These are phyloP conservation scores for Mycena sanguinolenta DNA, from an alignment of 768 basidiomycete genomes.

Conservation along the genomic window DNA sequence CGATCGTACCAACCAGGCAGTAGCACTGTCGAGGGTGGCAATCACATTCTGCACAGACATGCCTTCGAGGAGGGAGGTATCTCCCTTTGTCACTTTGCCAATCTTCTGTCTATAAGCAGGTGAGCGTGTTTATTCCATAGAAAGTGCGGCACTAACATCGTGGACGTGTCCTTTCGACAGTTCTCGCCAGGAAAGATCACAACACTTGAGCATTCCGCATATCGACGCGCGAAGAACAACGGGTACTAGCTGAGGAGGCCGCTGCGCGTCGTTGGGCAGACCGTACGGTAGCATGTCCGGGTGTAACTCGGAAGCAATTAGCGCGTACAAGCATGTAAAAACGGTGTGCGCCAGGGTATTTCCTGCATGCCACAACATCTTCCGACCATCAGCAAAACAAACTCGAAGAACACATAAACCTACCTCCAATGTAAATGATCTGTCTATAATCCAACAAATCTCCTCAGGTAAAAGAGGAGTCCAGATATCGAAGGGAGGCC, in stretches of 20 bases:
- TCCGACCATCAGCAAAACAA: slow-evolving; percentile 17
- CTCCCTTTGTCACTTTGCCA: slow-evolving; percentile 93
- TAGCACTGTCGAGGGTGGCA: slow-evolving; percentile 70
- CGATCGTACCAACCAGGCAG: slow-evolving; percentile 67
- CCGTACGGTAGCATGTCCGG: slow-evolving; percentile 59
- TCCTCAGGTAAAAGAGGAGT: slow-evolving; percentile 79
- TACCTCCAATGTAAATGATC: slow-evolving; percentile 84
- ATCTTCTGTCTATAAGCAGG: slow-evolving; percentile 75
- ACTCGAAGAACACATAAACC: slow-evolving; percentile 34
- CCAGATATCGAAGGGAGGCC: slow-evolving; percentile 73
- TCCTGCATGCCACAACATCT: slow-evolving; percentile 93
- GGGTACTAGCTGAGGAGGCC: slow-evolving; percentile 74
- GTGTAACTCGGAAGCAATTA: slow-evolving; percentile 72
- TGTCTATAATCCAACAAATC: slow-evolving; percentile 90
- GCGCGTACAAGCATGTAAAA: slow-evolving; percentile 82
- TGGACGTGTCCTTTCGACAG: slow-evolving; percentile 79
- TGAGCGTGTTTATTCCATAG: slow-evolving; percentile 23
- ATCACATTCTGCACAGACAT: slow-evolving; percentile 67
- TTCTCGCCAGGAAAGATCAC: slow-evolving; percentile 87
- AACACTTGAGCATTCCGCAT: slow-evolving; percentile 81
- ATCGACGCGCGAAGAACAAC: slow-evolving; percentile 77
- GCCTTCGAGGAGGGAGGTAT: slow-evolving; percentile 79
- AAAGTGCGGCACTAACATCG: slow-evolving; percentile 70
- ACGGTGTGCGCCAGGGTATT: slow-evolving; percentile 90
- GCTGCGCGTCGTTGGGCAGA: slow-evolving; percentile 53